Conservation (phyloP, 805 yeast species). For the Metschnikowia kunwiensis region DNA sequence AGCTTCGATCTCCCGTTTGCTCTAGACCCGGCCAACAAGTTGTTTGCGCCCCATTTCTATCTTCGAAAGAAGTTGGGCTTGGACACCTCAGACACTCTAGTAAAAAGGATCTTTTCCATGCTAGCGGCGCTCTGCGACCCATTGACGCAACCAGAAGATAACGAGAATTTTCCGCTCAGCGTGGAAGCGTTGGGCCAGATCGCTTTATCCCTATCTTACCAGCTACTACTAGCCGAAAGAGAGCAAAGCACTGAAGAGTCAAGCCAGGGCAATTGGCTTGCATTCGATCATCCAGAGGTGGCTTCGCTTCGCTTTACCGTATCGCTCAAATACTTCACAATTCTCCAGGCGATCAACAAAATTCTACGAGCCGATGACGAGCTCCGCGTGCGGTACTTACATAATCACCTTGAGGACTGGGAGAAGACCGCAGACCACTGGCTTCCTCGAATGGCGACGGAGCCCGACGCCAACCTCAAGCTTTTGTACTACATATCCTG, state of each 20-base stretch:
- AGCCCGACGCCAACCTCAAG: conserved; percentile 24
- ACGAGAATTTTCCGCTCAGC: conserved; percentile 51
- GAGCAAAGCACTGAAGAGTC: neutral
- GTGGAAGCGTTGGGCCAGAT: conserved; percentile 53
- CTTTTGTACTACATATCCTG: conserved; percentile 31
- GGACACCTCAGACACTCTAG: conserved; percentile 10
- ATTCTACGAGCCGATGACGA: conserved; percentile 45
- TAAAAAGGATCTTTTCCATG: conserved; percentile 13
- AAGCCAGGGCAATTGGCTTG: conserved; percentile 10
- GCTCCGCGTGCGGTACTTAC: conserved; percentile 35
- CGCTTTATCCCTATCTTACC: conserved; percentile 40
- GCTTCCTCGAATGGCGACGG: conserved; percentile 24
- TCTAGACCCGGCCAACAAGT: conserved; percentile 9
- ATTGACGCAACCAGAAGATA: conserved; percentile 64
- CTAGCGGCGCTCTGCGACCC: conserved; percentile 49
- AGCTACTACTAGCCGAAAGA: conserved; percentile 17
- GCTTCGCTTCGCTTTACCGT: conserved; percentile 34
- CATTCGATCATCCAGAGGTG: conserved; percentile 16
- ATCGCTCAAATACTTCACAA: conserved; percentile 33
- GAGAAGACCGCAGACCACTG: conserved; percentile 22
- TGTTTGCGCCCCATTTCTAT: conserved; percentile 13
- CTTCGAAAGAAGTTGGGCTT: conserved; percentile 10
- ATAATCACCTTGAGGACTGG: conserved; percentile 36
- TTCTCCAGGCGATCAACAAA: conserved; percentile 36
- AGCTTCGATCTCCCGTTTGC: conserved; percentile 17